Base-by-base conservation (phyloP, 495 filamentous ascomycete species). In the Penicillium bialowiezense region DNA sequence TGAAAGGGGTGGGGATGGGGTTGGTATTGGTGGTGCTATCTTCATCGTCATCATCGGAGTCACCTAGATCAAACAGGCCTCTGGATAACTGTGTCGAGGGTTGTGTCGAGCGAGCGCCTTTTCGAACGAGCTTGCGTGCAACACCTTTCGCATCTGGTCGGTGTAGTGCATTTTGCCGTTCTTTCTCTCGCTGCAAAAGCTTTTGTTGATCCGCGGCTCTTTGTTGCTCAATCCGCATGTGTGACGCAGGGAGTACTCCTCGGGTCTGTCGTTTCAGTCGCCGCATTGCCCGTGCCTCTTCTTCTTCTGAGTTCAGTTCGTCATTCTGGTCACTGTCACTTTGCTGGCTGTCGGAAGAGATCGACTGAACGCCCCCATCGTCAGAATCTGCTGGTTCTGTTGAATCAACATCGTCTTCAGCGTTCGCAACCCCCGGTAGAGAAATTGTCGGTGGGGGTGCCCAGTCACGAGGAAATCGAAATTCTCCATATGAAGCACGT, bases 181-280 rank as follows among this genome's bases (percentile, higher is more conserved):
- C 53, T 21, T 32, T 32, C 29, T 32, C 29, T 13, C 39, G 49
- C 33, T 67, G 64, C 1, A 41, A 34, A 17, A 52, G 52, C 34
- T 50, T 63, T 43, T 70, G 54, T 64, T 73, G 59, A 48, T 70
- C 66, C 32, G 54, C 38, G 12, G 68, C 60, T 29, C 75, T 56
- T 58, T 75, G 54, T 49, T 68, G 62, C 57, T 96, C 84, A 32
- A 97, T 72, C 53, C 87, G 81, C 36, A 95, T 75, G 86, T 87
- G 96, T 3, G 92, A 97, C 5, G 92, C 92, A 29, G 92, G 91
- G 35, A 97, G 77, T 13, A 96, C 90, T 29, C 91, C 91, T 44
- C 83, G 84, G 36, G 92, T 92, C 49, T 69, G 82, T 36, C 73
- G 78, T 33, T 77, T 69, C 13, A 73, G 57, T 42, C 58, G 60